These are phyloP conservation scores for Cryptococcus sp. DNA, from an alignment of 1,284 basidiomycete genomes.

Conservation along the genomic window DNA sequence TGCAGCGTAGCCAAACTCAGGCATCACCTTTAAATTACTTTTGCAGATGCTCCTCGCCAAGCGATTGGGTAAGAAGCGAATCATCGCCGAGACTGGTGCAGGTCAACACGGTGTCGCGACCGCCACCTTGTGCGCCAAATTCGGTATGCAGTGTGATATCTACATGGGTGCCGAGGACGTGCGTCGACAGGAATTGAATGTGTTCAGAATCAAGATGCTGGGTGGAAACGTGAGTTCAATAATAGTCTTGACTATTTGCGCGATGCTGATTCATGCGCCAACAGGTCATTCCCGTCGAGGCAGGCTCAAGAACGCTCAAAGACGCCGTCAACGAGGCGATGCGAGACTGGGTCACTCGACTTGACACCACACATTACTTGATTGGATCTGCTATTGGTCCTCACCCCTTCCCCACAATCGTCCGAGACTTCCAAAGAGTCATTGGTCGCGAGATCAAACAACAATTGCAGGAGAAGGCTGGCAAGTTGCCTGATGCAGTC, in stretches of 20 bases:
- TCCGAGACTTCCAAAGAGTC: conserved; percentile 95
- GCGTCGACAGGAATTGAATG: conserved; percentile 90
- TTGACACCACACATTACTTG: conserved; percentile 90
- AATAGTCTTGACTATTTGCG: too few species aligned
- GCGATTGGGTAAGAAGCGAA: conserved; percentile 90
- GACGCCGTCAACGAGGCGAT: conserved; percentile 97
- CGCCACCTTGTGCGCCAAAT: conserved; percentile 95
- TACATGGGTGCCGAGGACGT: conserved; percentile 99
- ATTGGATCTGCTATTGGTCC: conserved; percentile 97
- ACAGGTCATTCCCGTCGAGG: conserved; percentile 88
- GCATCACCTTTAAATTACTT: background rate
- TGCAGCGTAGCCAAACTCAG: conserved; percentile 1
- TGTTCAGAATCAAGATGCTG: conserved; percentile 97
- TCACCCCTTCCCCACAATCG: conserved; percentile 98
- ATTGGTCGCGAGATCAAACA: conserved; percentile 94
- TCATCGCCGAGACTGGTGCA: conserved; percentile 98
- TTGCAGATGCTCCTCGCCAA: conserved; percentile 83
- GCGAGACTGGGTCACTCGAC: conserved; percentile 97
- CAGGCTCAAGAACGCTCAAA: conserved; percentile 93
- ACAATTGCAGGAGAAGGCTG: conserved; percentile 72
- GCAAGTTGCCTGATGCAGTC: conserved; percentile 89
- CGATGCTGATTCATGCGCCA: background rate
- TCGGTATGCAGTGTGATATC: conserved; percentile 91
- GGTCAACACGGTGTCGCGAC: conserved; percentile 99
- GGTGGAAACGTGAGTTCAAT: conserved; percentile 71